These are phyloP conservation scores for Asterophora parasitica DNA, from an alignment of 768 basidiomycete species.

Conservation along the genomic window DNA sequence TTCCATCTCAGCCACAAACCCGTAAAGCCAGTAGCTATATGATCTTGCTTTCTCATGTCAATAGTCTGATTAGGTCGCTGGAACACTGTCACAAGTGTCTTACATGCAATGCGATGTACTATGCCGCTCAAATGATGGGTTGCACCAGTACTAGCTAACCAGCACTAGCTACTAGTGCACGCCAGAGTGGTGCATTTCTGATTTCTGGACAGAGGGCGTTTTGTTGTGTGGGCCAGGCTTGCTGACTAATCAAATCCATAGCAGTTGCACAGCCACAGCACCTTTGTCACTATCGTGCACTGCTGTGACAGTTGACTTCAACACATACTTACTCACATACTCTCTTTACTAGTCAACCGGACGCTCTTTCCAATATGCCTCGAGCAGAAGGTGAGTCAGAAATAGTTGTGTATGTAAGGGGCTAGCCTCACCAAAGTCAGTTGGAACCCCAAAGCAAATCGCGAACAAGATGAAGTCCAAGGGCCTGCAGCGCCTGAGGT, in stretches of 20 bases:
- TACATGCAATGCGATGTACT: not conserved
- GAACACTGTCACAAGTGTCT: not conserved
- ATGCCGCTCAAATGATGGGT: not conserved
- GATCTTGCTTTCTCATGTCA: conserved; percentile 11
- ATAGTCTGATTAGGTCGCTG: conserved; percentile 2
- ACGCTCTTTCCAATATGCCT: conserved; percentile 49
- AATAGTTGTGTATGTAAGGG: too few relatives aligned
- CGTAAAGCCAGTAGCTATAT: conserved; percentile 3
- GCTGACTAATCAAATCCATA: not conserved
- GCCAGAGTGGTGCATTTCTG: too few relatives aligned
- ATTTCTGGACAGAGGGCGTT: too few relatives aligned
- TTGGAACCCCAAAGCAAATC: conserved; percentile 83
- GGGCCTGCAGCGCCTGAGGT: conserved; percentile 89
- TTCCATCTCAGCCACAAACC: conserved; percentile 16
- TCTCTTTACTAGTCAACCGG: not conserved
- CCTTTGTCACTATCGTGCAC: not conserved
- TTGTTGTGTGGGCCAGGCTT: too few relatives aligned
- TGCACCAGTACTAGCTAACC: too few relatives aligned
- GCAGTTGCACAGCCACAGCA: not conserved
- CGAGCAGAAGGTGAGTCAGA: conserved; percentile 67
- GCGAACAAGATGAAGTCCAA: conserved; percentile 98
- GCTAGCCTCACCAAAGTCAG: conserved; percentile 28
- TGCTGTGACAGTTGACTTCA: not conserved
- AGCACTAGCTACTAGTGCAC: too few relatives aligned
- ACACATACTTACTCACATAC: not conserved